A percentile compares a stretch with the other conserved stretches of the same genome.
phyloP scores from a whole-genome alignment of 225 moss, liverwort and hornwort species.

The Takakia lepidozioides region DNA sequence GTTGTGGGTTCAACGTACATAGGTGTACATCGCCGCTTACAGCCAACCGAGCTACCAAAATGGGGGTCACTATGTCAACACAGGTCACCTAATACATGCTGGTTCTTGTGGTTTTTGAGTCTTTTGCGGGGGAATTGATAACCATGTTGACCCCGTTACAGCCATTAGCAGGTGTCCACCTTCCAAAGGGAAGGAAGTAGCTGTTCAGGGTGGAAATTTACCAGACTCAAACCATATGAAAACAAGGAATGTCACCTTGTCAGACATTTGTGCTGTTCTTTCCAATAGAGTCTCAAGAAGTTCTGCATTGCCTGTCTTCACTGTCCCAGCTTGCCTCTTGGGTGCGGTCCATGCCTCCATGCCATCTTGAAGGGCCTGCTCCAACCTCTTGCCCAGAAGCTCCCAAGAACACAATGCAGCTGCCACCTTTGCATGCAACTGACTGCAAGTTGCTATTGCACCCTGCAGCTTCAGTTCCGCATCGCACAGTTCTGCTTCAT shows the following conservation, averaged over 20 bases:
- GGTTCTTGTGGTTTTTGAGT: too few species aligned
- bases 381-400: conserved; percentile 33
- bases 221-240: too few species aligned
- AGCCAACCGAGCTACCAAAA: too few species aligned
- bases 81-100: too few species aligned
- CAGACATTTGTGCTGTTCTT: conserved; percentile 29
- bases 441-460: conserved; percentile 15
- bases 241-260: conserved; percentile 24
- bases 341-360: conserved; percentile 36
- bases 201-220: too few species aligned
- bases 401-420: conserved; percentile 34
- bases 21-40: too few species aligned
- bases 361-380: conserved; percentile 42
- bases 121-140: too few species aligned
- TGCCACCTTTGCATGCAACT: conserved; percentile 14
- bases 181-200: too few species aligned
- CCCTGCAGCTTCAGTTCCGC: conserved; percentile 12
- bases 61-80: too few species aligned
- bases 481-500: conserved; percentile 24
- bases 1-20: too few species aligned
- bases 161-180: too few species aligned
- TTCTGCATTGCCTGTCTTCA: conserved; percentile 6
- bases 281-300: conserved; percentile 34
- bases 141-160: too few species aligned
- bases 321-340: conserved; percentile 11